Percentiles rank a stretch among this genome's conserved stretches.
Conservation (phyloP, 495 filamentous ascomycete species). For the Sphaerosporella brunnea region DNA sequence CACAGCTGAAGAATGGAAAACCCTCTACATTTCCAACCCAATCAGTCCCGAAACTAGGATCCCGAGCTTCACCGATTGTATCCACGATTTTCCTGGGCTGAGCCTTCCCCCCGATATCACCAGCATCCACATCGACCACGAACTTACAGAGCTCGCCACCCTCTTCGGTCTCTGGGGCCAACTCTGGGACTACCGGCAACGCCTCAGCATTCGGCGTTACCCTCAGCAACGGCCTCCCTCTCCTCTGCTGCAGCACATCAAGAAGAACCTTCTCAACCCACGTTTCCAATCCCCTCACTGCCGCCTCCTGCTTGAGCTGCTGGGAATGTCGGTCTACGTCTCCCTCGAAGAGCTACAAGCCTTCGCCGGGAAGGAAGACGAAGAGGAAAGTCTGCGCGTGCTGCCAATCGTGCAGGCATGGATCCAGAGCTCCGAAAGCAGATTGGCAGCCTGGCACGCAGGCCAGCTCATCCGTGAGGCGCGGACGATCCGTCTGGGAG, state of each 20-base stretch:
- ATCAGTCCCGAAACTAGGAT: not conserved
- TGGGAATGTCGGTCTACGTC: conserved; percentile 42
- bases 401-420: conserved; percentile 38
- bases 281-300: conserved; percentile 22
- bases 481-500: conserved; percentile 30
- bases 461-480: conserved; percentile 42
- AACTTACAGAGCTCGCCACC: conserved; percentile 34
- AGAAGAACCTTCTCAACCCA: conserved; percentile 1
- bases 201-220: conserved; percentile 32
- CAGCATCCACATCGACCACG: conserved; percentile 31
- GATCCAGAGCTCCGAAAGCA: conserved; percentile 34
- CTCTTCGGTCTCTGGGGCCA: conserved; percentile 41
- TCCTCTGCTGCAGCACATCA: conserved; percentile 38
- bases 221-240: conserved; percentile 33
- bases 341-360: conserved; percentile 47
- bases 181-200: conserved; percentile 42
- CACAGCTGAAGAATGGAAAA: conserved; percentile 40
- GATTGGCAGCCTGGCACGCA: conserved; percentile 44
- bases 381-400: conserved; percentile 39
- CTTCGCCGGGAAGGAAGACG: conserved; percentile 45
- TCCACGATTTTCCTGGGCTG: conserved; percentile 2
- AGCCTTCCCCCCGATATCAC: not conserved
- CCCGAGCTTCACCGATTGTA: conserved; percentile 1
- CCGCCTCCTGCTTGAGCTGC: conserved; percentile 35
- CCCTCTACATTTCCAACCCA: conserved; percentile 28